A percentile compares a stretch with the other conserved stretches of the same genome.
Conservation (phyloP, 306 rosid species). For the Rosa multiflora region DNA sequence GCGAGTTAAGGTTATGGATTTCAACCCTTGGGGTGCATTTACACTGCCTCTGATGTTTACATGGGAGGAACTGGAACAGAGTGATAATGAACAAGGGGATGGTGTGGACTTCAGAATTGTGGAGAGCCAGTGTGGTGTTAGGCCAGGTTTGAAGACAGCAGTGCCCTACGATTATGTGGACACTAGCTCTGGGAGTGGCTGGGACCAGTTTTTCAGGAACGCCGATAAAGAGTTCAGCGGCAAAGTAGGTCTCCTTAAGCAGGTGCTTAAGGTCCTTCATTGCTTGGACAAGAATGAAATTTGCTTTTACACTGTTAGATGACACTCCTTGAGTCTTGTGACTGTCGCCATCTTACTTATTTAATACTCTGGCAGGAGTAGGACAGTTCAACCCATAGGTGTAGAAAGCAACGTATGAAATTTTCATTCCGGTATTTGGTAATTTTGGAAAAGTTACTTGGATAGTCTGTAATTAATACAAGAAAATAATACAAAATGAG, state of each 20-base stretch:
- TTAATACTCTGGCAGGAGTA: neutral
- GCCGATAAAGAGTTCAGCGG: conserved; percentile 54
- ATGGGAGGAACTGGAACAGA: conserved; percentile 70
- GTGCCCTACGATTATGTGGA: conserved; percentile 83
- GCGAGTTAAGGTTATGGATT: conserved; percentile 67
- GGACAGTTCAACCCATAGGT: neutral
- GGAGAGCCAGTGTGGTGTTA: conserved; percentile 62
- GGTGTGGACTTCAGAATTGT: conserved; percentile 59
- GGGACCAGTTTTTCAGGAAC: conserved; percentile 77
- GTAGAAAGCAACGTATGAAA: neutral
- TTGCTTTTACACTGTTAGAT: neutral
- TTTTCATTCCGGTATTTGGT: no score
- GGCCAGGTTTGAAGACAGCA: conserved; percentile 83
- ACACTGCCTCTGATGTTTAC: conserved; percentile 69
- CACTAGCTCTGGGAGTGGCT: conserved; percentile 69
- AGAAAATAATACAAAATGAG: no score
- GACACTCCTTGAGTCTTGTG: neutral
- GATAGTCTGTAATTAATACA: conserved; percentile 26
- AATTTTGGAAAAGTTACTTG: no score
- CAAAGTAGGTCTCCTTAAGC: conserved; percentile 50
- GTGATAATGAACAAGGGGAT: conserved; percentile 25
- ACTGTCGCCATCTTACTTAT: neutral
- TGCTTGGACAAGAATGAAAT: neutral
- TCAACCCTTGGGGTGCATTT: conserved; percentile 77
- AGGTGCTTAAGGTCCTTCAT: conserved; percentile 43